Evolutionary conservation across 257 asterid genomes (phyloP).

Genomic region (Cinchona pubescens): DNA sequence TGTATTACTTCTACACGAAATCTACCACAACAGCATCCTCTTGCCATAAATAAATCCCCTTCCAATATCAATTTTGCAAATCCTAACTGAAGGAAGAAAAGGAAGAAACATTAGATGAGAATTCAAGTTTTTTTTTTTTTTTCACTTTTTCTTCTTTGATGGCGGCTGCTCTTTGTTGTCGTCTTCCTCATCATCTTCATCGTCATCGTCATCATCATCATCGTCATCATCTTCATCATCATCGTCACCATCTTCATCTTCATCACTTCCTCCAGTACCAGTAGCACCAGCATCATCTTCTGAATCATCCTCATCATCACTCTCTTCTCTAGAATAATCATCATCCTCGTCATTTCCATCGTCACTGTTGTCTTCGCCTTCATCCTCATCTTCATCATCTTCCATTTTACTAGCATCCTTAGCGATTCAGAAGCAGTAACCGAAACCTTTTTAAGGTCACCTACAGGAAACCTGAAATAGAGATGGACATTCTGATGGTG

Average conservation of each 20-base stretch:
- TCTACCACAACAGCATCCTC: background rate
- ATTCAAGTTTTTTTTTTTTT: constrained; percentile 1
- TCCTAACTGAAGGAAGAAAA: background rate
- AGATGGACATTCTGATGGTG: constrained; percentile 2
- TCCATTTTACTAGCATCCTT: constrained; percentile 23
- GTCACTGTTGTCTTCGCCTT: background rate
- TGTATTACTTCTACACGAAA: background rate
- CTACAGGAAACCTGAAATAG: constrained; percentile 21
- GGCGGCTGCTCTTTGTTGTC: constrained; percentile 13
- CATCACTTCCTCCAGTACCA: constrained; percentile 23
- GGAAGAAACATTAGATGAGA: background rate
- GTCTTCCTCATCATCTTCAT: constrained; percentile 19
- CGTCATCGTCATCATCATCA: constrained; percentile 3
- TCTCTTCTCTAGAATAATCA: constrained; percentile 12
- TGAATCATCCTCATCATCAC: constrained; percentile 18
- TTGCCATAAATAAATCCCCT: background rate
- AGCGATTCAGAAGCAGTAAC: constrained; percentile 6
- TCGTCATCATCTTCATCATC: constrained; percentile 8
- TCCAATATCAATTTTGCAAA: background rate
- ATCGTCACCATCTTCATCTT: background rate
- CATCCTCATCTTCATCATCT: constrained; percentile 15
- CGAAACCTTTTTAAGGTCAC: constrained; percentile 9
- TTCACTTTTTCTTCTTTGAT: constrained; percentile 24
- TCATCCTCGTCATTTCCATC: constrained; percentile 12
- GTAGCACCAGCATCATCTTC: constrained; percentile 19